Conservation (phyloP, 2,329 filamentous ascomycete species). For the Hortaea sp. region DNA sequence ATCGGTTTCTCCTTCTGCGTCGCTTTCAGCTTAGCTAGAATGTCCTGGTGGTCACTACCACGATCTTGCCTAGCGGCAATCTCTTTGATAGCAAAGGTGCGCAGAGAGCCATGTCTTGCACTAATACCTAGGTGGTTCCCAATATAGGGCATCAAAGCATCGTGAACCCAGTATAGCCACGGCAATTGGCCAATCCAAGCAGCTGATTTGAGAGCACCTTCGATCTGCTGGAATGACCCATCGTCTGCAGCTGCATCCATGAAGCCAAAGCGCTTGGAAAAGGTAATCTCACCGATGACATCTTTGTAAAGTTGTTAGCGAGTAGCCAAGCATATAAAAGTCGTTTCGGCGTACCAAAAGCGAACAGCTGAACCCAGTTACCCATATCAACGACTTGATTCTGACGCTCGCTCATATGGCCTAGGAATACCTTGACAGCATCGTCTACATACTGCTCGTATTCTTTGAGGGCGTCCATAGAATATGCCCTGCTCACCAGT, state of each 20-base stretch:
- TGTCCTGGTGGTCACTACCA: constrained; percentile 26
- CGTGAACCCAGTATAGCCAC: constrained; percentile 26
- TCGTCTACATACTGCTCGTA: constrained; percentile 32
- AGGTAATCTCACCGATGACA: constrained; percentile 34
- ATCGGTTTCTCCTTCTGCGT: constrained; percentile 27
- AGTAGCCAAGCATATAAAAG: too few relatives aligned
- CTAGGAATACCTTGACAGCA: constrained; percentile 26
- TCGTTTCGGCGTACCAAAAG: constrained; percentile 23
- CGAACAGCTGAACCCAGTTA: constrained; percentile 32
- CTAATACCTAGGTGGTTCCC: constrained; percentile 28
- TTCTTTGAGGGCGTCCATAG: constrained; percentile 28
- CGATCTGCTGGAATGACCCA: constrained; percentile 26
- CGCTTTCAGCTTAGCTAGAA: constrained; percentile 28
- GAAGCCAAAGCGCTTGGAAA: constrained; percentile 29
- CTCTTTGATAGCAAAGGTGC: constrained; percentile 23
- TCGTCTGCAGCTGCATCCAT: constrained; percentile 26
- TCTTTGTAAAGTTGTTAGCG: constrained; percentile 14
- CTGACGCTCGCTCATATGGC: constrained; percentile 20
- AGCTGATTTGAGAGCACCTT: constrained; percentile 23
- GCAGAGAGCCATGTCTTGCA: constrained; percentile 24
- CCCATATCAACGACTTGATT: constrained; percentile 24
- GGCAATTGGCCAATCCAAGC: constrained; percentile 31
- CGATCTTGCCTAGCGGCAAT: constrained; percentile 22
- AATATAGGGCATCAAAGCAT: constrained; percentile 26
- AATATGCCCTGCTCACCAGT: constrained; percentile 27